phyloP scores from a whole-genome alignment of 2,329 filamentous ascomycete genomes.

The Simplicillium sp. region DNA sequence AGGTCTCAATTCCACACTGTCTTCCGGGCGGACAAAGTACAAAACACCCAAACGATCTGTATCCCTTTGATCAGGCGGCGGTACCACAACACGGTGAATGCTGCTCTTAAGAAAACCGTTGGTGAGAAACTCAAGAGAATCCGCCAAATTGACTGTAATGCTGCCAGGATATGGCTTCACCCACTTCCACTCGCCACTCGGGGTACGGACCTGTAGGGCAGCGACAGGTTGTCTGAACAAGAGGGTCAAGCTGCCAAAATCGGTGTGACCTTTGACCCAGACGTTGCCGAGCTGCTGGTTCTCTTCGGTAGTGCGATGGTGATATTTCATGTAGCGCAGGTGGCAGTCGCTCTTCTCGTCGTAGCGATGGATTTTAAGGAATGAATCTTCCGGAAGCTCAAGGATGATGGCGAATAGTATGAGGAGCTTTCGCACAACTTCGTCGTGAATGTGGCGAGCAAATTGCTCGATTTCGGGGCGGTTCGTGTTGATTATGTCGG shows the following conservation, averaged over 20 bases:
- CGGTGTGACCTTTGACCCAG: slow-evolving; percentile 37
- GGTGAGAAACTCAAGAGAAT: slow-evolving; percentile 38
- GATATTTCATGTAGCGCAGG: slow-evolving; percentile 38
- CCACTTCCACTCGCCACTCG: slow-evolving; percentile 37
- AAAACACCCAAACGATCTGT: slow-evolving; percentile 37
- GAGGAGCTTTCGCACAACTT: slow-evolving; percentile 22
- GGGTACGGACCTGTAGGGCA: slow-evolving; percentile 40
- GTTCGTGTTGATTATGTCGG: slow-evolving; percentile 16
- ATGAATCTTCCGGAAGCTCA: slow-evolving; percentile 45
- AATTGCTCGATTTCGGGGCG: slow-evolving; percentile 21
- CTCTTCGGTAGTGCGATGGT: slow-evolving; percentile 32
- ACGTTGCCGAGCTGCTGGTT: slow-evolving; percentile 26
- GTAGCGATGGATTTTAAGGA: slow-evolving; percentile 41
- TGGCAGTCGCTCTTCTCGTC: too few relatives aligned
- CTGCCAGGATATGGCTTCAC: slow-evolving; percentile 35
- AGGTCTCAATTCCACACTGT: slow-evolving; percentile 19
- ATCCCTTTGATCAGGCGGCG: slow-evolving; percentile 31
- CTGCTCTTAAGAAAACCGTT: slow-evolving; percentile 33
- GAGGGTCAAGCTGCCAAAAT: slow-evolving; percentile 45
- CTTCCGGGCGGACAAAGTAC: slow-evolving; percentile 21
- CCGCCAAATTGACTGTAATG: slow-evolving; percentile 44
- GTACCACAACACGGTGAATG: slow-evolving; percentile 31
- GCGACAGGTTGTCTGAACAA: slow-evolving; percentile 49
- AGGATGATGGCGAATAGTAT: slow-evolving; percentile 36
- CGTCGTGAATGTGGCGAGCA: slow-evolving; percentile 22